Conservation (phyloP, 768 basidiomycete genomes). For the Pleurotus eryngii region DNA sequence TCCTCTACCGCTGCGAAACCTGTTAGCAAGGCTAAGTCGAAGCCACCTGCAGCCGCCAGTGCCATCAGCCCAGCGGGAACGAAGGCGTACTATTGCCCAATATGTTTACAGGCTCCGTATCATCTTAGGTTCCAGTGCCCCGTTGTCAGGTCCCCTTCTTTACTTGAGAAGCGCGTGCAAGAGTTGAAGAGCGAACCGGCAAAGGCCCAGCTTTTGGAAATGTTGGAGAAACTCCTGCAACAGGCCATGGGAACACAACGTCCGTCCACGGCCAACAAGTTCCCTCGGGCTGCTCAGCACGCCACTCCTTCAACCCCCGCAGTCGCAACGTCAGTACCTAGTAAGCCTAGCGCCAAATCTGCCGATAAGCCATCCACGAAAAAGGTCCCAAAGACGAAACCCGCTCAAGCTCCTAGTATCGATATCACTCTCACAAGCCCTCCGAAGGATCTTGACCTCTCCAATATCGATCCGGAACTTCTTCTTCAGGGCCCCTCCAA, state of each 20-base stretch:
- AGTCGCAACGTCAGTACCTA: too few relatives aligned
- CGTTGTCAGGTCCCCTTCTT: conserved; percentile 9
- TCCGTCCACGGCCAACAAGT: too few relatives aligned
- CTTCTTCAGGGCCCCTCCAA: conserved; percentile 38
- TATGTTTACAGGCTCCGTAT: conserved; percentile 40
- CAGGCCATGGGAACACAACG: not conserved
- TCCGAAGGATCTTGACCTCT: not conserved
- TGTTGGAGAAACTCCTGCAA: conserved; percentile 23
- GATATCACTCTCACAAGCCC: not conserved
- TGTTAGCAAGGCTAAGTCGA: not conserved
- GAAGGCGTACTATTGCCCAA: conserved; percentile 29
- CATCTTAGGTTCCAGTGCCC: conserved; percentile 53
- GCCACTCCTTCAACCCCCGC: too few relatives aligned
- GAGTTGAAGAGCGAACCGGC: too few relatives aligned
- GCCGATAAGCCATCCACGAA: not conserved
- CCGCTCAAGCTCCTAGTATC: not conserved
- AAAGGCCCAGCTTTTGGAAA: conserved; percentile 22
- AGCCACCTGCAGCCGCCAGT: not conserved
- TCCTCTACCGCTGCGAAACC: too few relatives aligned
- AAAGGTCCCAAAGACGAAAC: not conserved
- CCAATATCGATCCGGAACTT: conserved; percentile 29
- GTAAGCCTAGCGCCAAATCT: not conserved
- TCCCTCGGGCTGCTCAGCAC: too few relatives aligned
- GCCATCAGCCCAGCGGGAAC: not conserved
- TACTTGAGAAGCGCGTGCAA: too few relatives aligned